A percentile compares a stretch with the other conserved stretches of the same genome.
These are phyloP conservation scores for Boletus hoseneyae DNA, from an alignment of 1,284 basidiomycete species.

Conservation along the genomic window DNA sequence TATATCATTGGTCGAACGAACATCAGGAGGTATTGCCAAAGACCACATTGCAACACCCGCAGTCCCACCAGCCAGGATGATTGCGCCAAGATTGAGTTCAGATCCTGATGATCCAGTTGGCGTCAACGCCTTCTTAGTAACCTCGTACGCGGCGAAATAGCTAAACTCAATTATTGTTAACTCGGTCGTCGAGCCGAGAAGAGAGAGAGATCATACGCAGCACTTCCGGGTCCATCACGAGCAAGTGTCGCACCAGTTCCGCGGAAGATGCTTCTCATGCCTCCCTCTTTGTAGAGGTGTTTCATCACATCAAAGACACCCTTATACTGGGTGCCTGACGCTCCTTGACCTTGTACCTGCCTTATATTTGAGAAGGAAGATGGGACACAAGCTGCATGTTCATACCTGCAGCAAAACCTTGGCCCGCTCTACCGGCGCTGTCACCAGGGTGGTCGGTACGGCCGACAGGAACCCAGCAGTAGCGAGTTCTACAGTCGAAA, in stretches of 20 bases:
- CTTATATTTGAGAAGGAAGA: neutral
- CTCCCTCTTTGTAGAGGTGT: slow-evolving; percentile 94
- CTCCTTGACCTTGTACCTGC: slow-evolving; percentile 87
- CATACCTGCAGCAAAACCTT: slow-evolving; percentile 91
- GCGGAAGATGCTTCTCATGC: slow-evolving; percentile 88
- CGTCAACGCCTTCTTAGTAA: slow-evolving; percentile 84
- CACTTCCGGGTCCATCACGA: slow-evolving; percentile 94
- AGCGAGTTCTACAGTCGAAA: slow-evolving; percentile 85
- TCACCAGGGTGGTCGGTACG: slow-evolving; percentile 87
- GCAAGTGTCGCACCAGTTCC: slow-evolving; percentile 91
- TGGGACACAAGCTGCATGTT: slow-evolving; percentile 6
- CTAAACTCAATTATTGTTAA: slow-evolving; percentile 39
- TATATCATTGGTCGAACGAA: slow-evolving; percentile 38
- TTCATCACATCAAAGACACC: slow-evolving; percentile 91
- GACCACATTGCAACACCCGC: slow-evolving; percentile 99
- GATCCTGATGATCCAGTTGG: slow-evolving; percentile 73
- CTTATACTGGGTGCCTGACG: slow-evolving; percentile 73
- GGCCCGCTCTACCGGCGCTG: slow-evolving; percentile 94
- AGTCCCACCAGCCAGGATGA: slow-evolving; percentile 90
- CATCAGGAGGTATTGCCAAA: slow-evolving; percentile 92
- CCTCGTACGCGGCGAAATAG: slow-evolving; percentile 97
- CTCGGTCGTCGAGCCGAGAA: neutral
- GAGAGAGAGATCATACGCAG: slow-evolving; percentile 61
- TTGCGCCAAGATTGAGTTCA: slow-evolving; percentile 83
- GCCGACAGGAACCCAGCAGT: slow-evolving; percentile 94